Base-by-base conservation (phyloP, 2,329 filamentous ascomycete species). In the Myotisia sp. region DNA sequence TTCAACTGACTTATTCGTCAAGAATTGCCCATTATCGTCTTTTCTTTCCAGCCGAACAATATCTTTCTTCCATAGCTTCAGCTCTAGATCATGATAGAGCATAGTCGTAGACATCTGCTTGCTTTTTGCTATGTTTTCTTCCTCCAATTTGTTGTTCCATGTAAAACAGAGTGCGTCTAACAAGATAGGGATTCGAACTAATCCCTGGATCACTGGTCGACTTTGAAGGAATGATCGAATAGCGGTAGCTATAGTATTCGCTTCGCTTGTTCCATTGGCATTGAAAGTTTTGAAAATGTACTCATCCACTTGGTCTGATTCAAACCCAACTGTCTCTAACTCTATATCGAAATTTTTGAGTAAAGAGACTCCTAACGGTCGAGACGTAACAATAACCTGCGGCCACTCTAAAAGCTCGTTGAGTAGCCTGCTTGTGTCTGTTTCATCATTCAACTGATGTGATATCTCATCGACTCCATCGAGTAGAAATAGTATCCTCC, bases 381-480 rank as follows among this genome's bases (percentile, higher is more conserved):
- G 55, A 16, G 59, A 56, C 2, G 60, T 64, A 19, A 64, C 47
- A 29, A 65, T 59, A 5, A 60, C 48, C 29, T 58, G 52, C 12
- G n/a, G n/a, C 16, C 18, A 16, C 21, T 2, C 26, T 10, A 35
- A 26, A 14, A 63, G 49, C 3, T 42, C 2, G 9, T 37, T 6
- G 8, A 62, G 43, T 21, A 56, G 48, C 10, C 24, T 3, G 13
- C 17, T 40, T 41, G 47, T 46, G 4, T 43, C 19, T 20, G 31
- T 5, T 6, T 38, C 36, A 17, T 21, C 1, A 27, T 26, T 24
- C 16, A 51, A 29, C 5, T 45, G 43, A 26, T 46, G 29, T 1
- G 45, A 49, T 6, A 63, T 43, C 50, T 66, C 62, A 34, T 65
- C 62, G 8, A 64, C 37, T 4, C 62, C 62, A 41, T 65, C 61